A percentile compares a stretch with the other conserved stretches of the same genome.
These are phyloP conservation scores for Akanthomyces muscarius DNA, from an alignment of 2,329 filamentous ascomycete species.

Conservation along the genomic window DNA sequence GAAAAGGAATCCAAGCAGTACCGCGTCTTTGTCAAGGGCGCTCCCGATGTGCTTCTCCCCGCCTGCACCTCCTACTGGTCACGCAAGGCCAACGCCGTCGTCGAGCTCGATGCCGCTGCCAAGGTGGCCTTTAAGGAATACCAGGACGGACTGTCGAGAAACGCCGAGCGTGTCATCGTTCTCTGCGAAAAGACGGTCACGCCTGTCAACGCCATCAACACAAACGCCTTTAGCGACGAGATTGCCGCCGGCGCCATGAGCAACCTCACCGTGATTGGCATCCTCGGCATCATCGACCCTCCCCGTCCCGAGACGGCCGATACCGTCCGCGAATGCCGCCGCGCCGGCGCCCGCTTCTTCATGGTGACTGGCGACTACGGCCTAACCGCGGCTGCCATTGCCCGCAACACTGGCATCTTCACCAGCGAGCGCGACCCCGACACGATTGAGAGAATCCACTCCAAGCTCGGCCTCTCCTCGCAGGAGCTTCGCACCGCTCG, in stretches of 20 bases:
- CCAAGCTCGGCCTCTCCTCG: constrained; percentile 14
- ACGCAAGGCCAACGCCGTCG: constrained; percentile 26
- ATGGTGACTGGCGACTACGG: constrained; percentile 48
- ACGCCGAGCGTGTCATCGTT: constrained; percentile 42
- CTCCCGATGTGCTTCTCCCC: constrained; percentile 46
- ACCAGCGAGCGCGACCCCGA: constrained; percentile 44
- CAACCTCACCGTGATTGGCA: constrained; percentile 46
- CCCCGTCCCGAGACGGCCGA: constrained; percentile 40
- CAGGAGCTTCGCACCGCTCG: constrained; percentile 23
- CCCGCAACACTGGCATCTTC: constrained; percentile 61
- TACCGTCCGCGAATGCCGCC: constrained; percentile 40
- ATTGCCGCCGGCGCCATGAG: constrained; percentile 36
- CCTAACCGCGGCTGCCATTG: constrained; percentile 62
- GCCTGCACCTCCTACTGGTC: constrained; percentile 36
- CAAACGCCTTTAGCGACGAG: constrained; percentile 50
- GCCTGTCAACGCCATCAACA: constrained; percentile 28
- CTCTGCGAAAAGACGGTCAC: constrained; percentile 36
- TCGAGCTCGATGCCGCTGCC: constrained; percentile 33
- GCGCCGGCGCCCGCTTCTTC: constrained; percentile 42
- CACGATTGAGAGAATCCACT: constrained; percentile 27
- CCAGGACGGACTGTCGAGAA: constrained; percentile 38
- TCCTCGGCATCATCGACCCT: constrained; percentile 49
- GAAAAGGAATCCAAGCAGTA: constrained; percentile 29
- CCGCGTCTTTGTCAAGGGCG: constrained; percentile 49
- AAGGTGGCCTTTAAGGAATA: constrained; percentile 32